phyloP scores from a whole-genome alignment of 768 basidiomycete genomes.

The Boletus speciosus region DNA sequence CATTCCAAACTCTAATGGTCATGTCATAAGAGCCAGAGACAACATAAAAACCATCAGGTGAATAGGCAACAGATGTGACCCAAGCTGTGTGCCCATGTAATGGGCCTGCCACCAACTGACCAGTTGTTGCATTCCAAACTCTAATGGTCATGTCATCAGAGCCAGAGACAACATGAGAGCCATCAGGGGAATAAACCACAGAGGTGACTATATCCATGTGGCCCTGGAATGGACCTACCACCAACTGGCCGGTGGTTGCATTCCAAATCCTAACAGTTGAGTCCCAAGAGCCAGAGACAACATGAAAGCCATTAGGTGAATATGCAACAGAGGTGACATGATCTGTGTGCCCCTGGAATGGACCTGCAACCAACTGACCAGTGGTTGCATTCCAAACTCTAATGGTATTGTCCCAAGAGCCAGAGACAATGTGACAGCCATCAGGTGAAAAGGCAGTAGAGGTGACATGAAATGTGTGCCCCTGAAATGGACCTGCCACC shows the following conservation, averaged over 20 bases:
- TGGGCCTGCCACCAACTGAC: background rate
- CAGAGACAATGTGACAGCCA: background rate
- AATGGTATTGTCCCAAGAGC: background rate
- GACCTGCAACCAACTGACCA: background rate
- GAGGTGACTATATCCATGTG: no score
- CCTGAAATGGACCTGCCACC: background rate
- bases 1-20: constrained; percentile 15
- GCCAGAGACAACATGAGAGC: background rate
- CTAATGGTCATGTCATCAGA: no score
- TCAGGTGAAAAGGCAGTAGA: constrained; percentile 6
- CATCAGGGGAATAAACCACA: no score
- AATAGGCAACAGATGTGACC: no score
- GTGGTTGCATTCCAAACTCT: no score
- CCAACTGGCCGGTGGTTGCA: background rate
- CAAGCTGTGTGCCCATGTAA: background rate
- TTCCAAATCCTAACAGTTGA: constrained; percentile 15
- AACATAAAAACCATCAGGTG: background rate
- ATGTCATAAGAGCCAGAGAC: background rate
- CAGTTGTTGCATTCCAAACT: no score
- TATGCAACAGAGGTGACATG: no score
- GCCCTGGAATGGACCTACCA: no score
- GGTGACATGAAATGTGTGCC: constrained; percentile 3
- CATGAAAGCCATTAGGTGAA: background rate
- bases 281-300: constrained; percentile 1
- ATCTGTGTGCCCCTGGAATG: background rate